Evolutionary conservation across 805 yeast species (phyloP).

Genomic region (Hagleromyces aurorensis): DNA sequence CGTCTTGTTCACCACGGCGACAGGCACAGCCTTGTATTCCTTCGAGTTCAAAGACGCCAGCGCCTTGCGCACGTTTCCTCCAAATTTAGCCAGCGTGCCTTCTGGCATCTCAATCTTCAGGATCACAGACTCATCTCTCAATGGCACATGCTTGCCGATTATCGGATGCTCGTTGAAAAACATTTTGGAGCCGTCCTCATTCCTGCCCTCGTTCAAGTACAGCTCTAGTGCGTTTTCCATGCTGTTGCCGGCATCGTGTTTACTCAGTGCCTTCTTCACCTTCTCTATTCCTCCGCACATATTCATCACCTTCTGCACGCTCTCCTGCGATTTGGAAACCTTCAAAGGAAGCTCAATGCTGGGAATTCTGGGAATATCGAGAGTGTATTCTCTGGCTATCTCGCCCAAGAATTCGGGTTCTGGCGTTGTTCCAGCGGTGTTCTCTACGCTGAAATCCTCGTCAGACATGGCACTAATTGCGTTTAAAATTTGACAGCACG

Average conservation of each 20-base stretch:
- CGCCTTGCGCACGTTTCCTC: conserved; percentile 38
- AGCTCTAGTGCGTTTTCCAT: conserved; percentile 24
- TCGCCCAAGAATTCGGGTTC: conserved; percentile 10
- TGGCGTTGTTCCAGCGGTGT: too few relatives aligned
- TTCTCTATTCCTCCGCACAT: conserved; percentile 59
- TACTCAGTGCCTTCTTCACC: conserved; percentile 29
- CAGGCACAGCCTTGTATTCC: conserved; percentile 44
- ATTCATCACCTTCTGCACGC: conserved; percentile 52
- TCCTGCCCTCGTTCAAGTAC: conserved; percentile 33
- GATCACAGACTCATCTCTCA: conserved; percentile 48
- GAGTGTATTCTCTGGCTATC: conserved; percentile 45
- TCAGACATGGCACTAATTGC: too few relatives aligned
- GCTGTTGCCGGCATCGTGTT: conserved; percentile 18
- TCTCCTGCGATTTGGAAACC: conserved; percentile 38
- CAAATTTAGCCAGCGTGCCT: conserved; percentile 35
- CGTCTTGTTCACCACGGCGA: conserved; percentile 58
- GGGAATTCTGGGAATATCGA: conserved; percentile 67
- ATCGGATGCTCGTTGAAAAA: conserved; percentile 52
- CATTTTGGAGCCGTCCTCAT: conserved; percentile 31
- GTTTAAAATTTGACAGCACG: too few relatives aligned
- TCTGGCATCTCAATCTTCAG: conserved; percentile 57
- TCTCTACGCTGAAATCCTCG: too few relatives aligned
- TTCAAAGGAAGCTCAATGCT: conserved; percentile 73
- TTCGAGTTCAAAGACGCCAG: conserved; percentile 29
- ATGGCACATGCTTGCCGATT: conserved; percentile 39